Percentiles rank a stretch among this genome's conserved stretches.
phyloP scores from a whole-genome alignment of 768 basidiomycete genomes.

The Panus rudis region DNA sequence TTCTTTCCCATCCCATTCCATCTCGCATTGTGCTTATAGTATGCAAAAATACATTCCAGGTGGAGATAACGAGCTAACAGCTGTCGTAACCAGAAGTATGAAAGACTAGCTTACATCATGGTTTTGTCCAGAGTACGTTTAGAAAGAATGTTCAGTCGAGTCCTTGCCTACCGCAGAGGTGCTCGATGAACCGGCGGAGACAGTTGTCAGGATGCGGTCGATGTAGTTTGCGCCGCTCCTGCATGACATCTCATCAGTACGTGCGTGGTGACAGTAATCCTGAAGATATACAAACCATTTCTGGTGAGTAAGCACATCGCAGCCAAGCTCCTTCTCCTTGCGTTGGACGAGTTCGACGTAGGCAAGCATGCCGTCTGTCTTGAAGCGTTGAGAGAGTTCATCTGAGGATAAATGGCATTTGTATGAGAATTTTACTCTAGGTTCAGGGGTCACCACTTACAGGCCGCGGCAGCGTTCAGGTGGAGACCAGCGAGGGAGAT shows the following conservation, averaged over 20 bases:
- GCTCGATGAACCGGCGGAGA: conserved; percentile 84
- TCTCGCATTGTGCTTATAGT: neutral
- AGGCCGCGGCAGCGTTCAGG: conserved; percentile 70
- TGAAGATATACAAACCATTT: conserved; percentile 60
- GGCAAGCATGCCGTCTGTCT: conserved; percentile 87
- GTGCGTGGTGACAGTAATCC: conserved; percentile 1
- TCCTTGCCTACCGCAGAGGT: conserved; percentile 80
- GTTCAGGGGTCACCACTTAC: conserved; percentile 31
- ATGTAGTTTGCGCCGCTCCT: conserved; percentile 92
- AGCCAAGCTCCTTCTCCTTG: conserved; percentile 83
- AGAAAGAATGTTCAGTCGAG: conserved; percentile 87
- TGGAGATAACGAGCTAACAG: too few relatives aligned
- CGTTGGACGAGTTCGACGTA: conserved; percentile 85
- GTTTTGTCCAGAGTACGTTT: too few relatives aligned
- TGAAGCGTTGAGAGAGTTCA: conserved; percentile 73
- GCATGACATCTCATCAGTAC: conserved; percentile 2
- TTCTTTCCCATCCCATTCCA: neutral
- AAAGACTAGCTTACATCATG: neutral
- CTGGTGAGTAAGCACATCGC: conserved; percentile 89
- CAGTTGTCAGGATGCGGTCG: conserved; percentile 75
- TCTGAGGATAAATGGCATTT: conserved; percentile 32
- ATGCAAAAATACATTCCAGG: neutral
- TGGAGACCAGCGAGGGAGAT: conserved; percentile 90
- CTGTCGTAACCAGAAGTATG: too few relatives aligned
- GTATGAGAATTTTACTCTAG: neutral